Base-by-base conservation (phyloP, 208 protist genomes). In the Leptomonas pyrrhocoris region DNA sequence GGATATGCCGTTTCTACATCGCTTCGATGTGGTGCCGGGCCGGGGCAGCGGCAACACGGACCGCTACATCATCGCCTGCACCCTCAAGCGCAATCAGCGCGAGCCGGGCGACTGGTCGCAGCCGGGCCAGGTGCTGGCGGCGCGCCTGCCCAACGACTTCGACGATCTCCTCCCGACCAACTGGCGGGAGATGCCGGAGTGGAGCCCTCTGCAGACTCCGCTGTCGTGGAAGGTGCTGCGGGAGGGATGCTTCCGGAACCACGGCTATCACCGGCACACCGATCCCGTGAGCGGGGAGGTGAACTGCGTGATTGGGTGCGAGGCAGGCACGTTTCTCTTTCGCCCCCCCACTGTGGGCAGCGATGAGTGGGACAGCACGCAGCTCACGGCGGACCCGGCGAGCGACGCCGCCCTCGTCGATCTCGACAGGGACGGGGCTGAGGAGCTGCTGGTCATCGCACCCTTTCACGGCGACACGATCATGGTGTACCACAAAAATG, bases 1-100 rank as follows among this genome's bases (percentile, higher is more conserved):
- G 15, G 57, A 51, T 7, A 31, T 63, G 57, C 40, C 60, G 25
- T 67, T 67, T 67, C 16, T 67, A 30, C 40, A 56, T 27, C 31
- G 30, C 45, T 67, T 46, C 38, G 55, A 60, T 28, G 36, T 60
- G 5, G 36, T 60, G 5, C 55, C 55, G n/a, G 55, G 55, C 13
- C 55, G 55, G 6, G 55, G 55, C 12, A n/a, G 2, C 2, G 36
- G 25, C n/a, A 42, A 46, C 30, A 46, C 15, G 34, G 36, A 4
- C 4, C 55, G 55, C 11, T 60, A 48, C 28, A 12, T 60, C 2
- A 42, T 60, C 25, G 50, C 38, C 18, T 50, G 50, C 34, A 68
- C 18, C 8, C 50, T 58, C 38, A 60, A 60, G 36, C 11, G 4
- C n/a, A 48, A 25, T 8, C 55, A 60, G 21, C 2, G n/a, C 11